A percentile compares a stretch with the other conserved stretches of the same genome.
Evolutionary conservation across 768 basidiomycete species (phyloP).

Genomic region (Lactarius pseudohatsudake): DNA sequence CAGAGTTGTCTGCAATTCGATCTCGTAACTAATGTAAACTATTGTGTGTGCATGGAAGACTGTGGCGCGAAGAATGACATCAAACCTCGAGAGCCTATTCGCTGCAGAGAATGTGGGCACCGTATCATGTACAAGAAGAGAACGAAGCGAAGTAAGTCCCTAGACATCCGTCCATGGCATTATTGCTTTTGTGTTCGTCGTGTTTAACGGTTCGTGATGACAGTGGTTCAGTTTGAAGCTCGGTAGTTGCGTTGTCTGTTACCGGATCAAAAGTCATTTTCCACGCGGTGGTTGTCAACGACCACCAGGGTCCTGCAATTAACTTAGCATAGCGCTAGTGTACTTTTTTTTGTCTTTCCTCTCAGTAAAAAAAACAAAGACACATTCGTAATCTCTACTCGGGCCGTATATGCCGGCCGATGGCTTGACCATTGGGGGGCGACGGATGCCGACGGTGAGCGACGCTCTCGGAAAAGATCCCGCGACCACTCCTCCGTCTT

Average conservation of each 20-base stretch:
- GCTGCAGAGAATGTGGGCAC: constrained; percentile 96
- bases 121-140: constrained; percentile 99
- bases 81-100: constrained; percentile 86
- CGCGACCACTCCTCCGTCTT: background rate
- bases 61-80: constrained; percentile 93
- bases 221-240: constrained; percentile 70
- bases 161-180: constrained; percentile 2
- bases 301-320: background rate
- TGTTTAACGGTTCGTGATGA: constrained; percentile 23
- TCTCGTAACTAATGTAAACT: background rate
- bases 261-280: background rate
- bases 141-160: constrained; percentile 80
- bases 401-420: constrained; percentile 18
- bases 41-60: constrained; percentile 43
- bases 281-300: background rate
- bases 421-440: background rate
- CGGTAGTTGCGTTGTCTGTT: constrained; percentile 8
- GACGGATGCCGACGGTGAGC: constrained; percentile 9
- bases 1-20: background rate
- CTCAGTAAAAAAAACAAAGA: background rate
- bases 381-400: background rate
- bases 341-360: background rate
- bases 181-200: background rate
- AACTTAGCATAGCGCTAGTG: background rate
- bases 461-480: constrained; percentile 10